Evolutionary conservation across 768 basidiomycete species (phyloP).

Genomic region (Auriscalpium microsporum): DNA sequence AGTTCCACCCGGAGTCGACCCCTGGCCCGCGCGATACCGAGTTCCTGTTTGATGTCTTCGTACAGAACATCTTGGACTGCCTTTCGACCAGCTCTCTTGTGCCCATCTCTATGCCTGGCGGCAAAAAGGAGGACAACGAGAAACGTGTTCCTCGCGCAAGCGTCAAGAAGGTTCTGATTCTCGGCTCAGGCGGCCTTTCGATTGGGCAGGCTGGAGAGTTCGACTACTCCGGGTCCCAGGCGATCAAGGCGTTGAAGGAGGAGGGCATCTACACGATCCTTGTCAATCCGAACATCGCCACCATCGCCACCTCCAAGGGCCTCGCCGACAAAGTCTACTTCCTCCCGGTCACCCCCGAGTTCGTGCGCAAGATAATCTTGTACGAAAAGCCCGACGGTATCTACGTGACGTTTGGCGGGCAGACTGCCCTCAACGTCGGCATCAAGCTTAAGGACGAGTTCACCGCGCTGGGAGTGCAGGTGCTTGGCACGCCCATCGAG

Average conservation of each 20-base stretch:
- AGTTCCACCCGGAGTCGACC: conserved; percentile 97
- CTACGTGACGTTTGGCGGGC: conserved; percentile 97
- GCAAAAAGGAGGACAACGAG: conserved; percentile 79
- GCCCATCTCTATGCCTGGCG: conserved; percentile 66
- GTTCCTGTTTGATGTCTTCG: conserved; percentile 97
- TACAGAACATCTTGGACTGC: conserved; percentile 77
- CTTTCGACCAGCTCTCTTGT: conserved; percentile 43
- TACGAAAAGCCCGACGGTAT: conserved; percentile 99
- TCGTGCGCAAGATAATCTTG: conserved; percentile 96
- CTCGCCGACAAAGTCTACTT: conserved; percentile 99
- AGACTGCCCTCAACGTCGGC: conserved; percentile 96
- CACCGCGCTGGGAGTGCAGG: conserved; percentile 79
- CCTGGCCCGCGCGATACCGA: conserved; percentile 98
- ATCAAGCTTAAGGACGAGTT: conserved; percentile 69
- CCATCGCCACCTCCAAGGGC: conserved; percentile 94
- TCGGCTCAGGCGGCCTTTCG: conserved; percentile 94
- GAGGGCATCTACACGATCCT: conserved; percentile 99
- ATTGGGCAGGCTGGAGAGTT: conserved; percentile 99
- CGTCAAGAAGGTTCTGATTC: conserved; percentile 90
- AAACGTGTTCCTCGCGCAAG: conserved; percentile 58
- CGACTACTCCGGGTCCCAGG: conserved; percentile 98
- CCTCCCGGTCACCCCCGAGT: conserved; percentile 96
- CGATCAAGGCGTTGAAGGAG: conserved; percentile 97
- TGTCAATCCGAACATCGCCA: conserved; percentile 98
- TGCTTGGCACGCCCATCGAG: conserved; percentile 87